These are phyloP conservation scores for Boletus pseudo-olivaceus DNA, from an alignment of 768 basidiomycete species.

Conservation along the genomic window DNA sequence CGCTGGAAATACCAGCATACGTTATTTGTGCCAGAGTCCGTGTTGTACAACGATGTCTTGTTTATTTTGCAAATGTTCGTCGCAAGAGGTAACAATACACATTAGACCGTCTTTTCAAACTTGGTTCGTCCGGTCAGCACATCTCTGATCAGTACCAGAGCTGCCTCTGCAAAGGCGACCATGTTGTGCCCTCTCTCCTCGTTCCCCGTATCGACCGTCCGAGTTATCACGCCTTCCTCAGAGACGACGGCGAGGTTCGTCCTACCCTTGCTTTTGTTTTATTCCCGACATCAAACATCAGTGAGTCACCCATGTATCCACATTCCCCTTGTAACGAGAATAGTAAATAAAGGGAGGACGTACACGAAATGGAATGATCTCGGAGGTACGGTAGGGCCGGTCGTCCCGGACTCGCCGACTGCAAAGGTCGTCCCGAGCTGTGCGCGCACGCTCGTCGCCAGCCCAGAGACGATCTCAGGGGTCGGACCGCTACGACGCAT, in stretches of 20 bases:
- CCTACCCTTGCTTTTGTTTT: not conserved
- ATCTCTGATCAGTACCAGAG: not conserved
- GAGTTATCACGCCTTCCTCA: not conserved
- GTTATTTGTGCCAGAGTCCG: too few relatives aligned
- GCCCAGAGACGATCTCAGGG: not conserved
- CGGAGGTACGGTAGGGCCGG: not conserved
- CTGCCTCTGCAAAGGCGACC: constrained; percentile 1
- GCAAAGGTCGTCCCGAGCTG: not conserved
- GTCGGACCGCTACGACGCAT: not conserved
- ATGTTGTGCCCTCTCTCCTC: not conserved
- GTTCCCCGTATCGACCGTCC: not conserved
- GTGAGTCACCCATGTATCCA: not conserved
- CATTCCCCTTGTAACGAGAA: too few relatives aligned
- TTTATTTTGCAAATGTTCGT: not conserved
- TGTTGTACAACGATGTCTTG: not conserved
- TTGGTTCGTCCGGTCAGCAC: not conserved
- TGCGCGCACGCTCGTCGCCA: not conserved
- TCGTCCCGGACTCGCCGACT: not conserved
- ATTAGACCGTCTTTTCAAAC: not conserved
- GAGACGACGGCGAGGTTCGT: not conserved
- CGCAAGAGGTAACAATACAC: not conserved
- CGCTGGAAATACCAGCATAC: not conserved
- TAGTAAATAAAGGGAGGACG: not conserved
- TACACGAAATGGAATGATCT: not conserved
- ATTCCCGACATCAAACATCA: not conserved